Evolutionary conservation across 116 monocot species (phyloP), one percentile per base, ranked within the genome.

Genomic region (Zostera marina): DNA sequence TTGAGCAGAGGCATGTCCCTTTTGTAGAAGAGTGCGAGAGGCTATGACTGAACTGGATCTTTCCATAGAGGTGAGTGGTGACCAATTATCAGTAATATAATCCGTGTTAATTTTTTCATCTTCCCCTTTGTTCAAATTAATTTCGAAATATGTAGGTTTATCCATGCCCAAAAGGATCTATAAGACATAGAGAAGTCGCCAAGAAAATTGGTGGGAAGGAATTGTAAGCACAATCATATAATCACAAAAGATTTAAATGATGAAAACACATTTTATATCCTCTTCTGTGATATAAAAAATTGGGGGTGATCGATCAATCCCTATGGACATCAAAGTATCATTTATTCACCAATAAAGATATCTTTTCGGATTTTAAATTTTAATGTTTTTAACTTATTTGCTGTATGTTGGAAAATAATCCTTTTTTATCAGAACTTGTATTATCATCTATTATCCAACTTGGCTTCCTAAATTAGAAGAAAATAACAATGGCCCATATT

Each of bases 101-200:
- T 32, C 0, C 23, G 24, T 47, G 21, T 61, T 45, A n/a, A n/a
- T 12, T 1, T 56, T 56, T 38, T 51, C 1, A 51, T 51, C 39
- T 39, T 38, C 40, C 56, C 22, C 14, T 55, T 7, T 11, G 13
- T 25, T 5, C 20, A 9, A 21, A 9, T 51, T 51, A 20, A 51
- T 19, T 48, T 17, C 26, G 46, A 24, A 5, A 47, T 41, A 25
- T 61, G 46, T n/a, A 91, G 91, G 77, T 91, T 14, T 91, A 79
- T 60, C 91, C 91, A 59, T 91, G 91, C 66, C 91, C 91, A 52
- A 91, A 91, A 77, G 91, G 91, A 69, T 91, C 91, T 43, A 22
- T 65, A 53, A 75, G 82, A 61, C 85, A 85, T 56, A 64, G 91
- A 71, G 72, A 81, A 59, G 67, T 85, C 24, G 85, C 79, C 22